Conservation (phyloP, 768 basidiomycete genomes). For the Pleurotus cornucopiae region DNA sequence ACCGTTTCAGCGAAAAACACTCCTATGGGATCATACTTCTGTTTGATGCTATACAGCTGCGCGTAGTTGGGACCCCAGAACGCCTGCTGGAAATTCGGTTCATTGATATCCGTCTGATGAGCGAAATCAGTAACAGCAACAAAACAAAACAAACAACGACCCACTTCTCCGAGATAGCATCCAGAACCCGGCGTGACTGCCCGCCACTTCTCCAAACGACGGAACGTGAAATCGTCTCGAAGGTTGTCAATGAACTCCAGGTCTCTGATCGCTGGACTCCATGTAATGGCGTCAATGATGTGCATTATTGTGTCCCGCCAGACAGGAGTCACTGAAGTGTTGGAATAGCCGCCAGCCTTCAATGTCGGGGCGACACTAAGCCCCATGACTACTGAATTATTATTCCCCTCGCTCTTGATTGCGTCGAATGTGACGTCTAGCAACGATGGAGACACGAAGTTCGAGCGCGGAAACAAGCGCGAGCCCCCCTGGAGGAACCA, state of each 20-base stretch:
- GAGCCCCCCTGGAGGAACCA: slow-evolving; percentile 1
- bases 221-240: background rate
- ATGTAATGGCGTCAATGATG: background rate
- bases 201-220: background rate
- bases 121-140: slow-evolving; percentile 10
- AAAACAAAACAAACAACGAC: background rate
- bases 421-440: background rate
- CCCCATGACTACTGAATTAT: background rate
- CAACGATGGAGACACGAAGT: background rate
- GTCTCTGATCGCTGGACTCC: background rate
- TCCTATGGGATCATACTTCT: background rate
- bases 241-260: background rate
- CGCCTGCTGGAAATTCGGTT: slow-evolving; percentile 1
- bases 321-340: background rate
- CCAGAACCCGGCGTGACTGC: background rate
- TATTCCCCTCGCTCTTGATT: slow-evolving; percentile 2
- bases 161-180: background rate
- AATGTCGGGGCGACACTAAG: background rate
- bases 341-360: background rate
- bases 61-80: slow-evolving; percentile 1
- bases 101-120: background rate
- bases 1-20: slow-evolving; percentile 2
- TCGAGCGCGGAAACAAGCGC: background rate
- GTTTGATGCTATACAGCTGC: background rate
- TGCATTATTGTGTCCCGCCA: slow-evolving; percentile 1